Evolutionary conservation across 2,329 filamentous ascomycete genomes (phyloP), one percentile per base, ranked within the genome.

Genomic region (Sarocladiaceae sp.): DNA sequence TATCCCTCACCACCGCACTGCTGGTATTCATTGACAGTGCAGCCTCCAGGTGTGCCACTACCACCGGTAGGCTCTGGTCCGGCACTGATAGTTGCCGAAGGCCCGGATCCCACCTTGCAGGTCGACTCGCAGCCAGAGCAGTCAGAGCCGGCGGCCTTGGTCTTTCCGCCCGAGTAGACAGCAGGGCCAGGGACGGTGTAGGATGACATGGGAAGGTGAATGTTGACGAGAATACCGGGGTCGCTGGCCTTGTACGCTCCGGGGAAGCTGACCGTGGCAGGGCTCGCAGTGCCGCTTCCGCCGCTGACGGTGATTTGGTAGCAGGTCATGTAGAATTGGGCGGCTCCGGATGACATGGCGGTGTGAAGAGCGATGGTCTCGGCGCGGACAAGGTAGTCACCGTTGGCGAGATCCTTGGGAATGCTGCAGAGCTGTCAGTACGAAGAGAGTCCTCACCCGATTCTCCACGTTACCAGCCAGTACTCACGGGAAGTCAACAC

Each of bases 321-420:
- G 51, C 54, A 56, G 6, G 51, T 54, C 51, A 56, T 53, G 47
- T 63, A 62, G 34, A 69, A 54, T 50, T 70, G 66, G 10, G 66
- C 66, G 11, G 63, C 65, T 15, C 57, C 55, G 44, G 55, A 56
- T 48, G 56, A 61, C 19, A 49, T 47, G 27, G 63, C 65, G 4
- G 56, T 56, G 60, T 78, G 74, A 3, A 78, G 66, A 20, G 72
- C 73, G 47, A 78, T 70, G 46, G 73, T 63, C 59, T 78, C 74
- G 50, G 73, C 69, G 42, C 74, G 68, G 20, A 76, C 62, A 33
- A 78, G 68, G 54, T 77, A 78, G 53, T 74, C 68, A 29, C 75
- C 75, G 6, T 69, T 54, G 11, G 64, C 65, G 32, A 78, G 64
- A 45, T 64, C 63, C 3, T 55, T 47, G 6, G 74, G 73, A 44